Evolutionary conservation across 768 basidiomycete genomes (phyloP).

Genomic region (Podaxis sp.): DNA sequence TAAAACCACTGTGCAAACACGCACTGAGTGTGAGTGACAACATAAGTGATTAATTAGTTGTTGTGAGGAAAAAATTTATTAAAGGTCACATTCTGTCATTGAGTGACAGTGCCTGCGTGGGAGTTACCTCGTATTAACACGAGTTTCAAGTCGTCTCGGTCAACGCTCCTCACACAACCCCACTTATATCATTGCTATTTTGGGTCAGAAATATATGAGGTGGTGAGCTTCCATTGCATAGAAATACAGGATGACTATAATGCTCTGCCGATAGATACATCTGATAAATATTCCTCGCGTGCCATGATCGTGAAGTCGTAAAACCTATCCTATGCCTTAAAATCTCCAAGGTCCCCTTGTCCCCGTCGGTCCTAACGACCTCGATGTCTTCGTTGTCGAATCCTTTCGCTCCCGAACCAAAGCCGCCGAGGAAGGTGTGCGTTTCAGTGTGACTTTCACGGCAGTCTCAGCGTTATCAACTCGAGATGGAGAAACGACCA

Average conservation of each 20-base stretch:
- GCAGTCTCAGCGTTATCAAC: not conserved
- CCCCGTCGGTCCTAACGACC: conserved; percentile 9
- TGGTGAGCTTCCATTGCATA: not conserved
- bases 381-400: not conserved
- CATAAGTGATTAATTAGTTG: too few species aligned
- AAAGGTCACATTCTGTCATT: too few species aligned
- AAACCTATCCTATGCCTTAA: not conserved
- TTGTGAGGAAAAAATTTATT: too few species aligned
- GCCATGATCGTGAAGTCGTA: not conserved
- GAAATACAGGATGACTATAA: conserved; percentile 11
- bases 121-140: too few species aligned
- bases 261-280: conserved; percentile 4
- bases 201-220: not conserved
- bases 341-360: conserved; percentile 12
- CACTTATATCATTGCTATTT: not conserved
- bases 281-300: not conserved
- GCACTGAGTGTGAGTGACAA: too few species aligned
- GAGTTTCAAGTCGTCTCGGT: too few species aligned
- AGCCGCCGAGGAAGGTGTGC: not conserved
- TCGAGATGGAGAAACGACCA: conserved; percentile 14
- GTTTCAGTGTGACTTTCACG: conserved; percentile 4
- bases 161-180: too few species aligned
- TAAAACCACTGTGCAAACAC: too few species aligned
- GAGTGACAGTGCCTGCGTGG: too few species aligned
- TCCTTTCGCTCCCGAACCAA: conserved; percentile 3